phyloP scores from a whole-genome alignment of 1,139 yeast species.

The Wickerhamiella infanticola region DNA sequence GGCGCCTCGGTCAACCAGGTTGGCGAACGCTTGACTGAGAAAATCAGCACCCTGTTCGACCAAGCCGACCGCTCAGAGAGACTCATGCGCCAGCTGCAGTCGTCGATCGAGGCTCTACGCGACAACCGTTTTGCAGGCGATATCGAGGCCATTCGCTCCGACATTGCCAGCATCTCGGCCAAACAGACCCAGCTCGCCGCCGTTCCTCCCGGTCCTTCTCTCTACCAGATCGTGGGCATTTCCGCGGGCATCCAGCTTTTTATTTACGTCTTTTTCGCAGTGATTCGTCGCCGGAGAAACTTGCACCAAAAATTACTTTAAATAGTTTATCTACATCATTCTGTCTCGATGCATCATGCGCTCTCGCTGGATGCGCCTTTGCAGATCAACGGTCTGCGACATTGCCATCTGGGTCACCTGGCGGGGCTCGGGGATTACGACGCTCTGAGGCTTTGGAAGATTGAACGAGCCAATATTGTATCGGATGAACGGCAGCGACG shows the following conservation, averaged over 20 bases:
- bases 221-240: not conserved
- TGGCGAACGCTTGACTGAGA: not conserved
- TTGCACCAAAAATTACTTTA: not conserved
- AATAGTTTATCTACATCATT: not conserved
- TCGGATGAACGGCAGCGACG: conserved; percentile 11
- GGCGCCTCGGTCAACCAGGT: not conserved
- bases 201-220: not conserved
- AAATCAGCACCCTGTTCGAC: not conserved
- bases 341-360: not conserved
- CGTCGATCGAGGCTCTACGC: not conserved
- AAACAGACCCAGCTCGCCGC: not conserved
- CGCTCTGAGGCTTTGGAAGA: conserved; percentile 12
- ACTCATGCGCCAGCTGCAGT: not conserved
- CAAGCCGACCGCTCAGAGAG: not conserved
- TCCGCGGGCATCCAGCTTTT: not conserved
- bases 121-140: not conserved
- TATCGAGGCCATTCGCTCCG: not conserved
- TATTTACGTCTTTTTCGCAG: not conserved
- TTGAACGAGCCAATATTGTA: conserved; percentile 14
- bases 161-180: not conserved
- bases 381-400: not conserved
- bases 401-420: conserved; percentile 1
- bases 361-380: not conserved
- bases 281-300: not conserved
- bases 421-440: conserved; percentile 15